These are phyloP conservation scores for Daldinia childiae DNA, from an alignment of 495 filamentous ascomycete genomes.

Conservation along the genomic window DNA sequence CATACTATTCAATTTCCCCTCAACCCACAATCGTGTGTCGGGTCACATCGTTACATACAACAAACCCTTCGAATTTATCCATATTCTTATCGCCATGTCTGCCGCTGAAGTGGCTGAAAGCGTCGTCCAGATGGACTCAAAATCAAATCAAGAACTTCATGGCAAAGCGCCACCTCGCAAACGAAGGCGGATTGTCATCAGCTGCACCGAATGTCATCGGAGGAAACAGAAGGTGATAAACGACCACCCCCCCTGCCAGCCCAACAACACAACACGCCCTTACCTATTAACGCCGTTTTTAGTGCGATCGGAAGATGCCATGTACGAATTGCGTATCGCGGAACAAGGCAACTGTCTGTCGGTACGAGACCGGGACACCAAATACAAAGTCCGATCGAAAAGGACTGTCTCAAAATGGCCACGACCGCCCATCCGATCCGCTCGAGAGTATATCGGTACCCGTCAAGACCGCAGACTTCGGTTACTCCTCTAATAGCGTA, in stretches of 20 bases:
- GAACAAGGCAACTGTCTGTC: constrained; percentile 58
- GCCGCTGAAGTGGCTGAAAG: constrained; percentile 36
- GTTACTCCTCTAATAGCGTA: constrained; percentile 57
- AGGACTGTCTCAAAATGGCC: constrained; percentile 25
- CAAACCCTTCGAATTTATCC: constrained; percentile 1
- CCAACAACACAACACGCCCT: neutral
- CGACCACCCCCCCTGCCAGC: neutral
- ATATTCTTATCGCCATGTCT: constrained; percentile 32
- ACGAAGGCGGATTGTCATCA: constrained; percentile 67
- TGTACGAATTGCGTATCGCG: constrained; percentile 69
- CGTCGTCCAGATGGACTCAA: constrained; percentile 37
- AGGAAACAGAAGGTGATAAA: constrained; percentile 67
- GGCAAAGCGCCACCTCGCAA: constrained; percentile 56
- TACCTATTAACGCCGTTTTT: constrained; percentile 18
- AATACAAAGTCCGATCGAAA: constrained; percentile 52
- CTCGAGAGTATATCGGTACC: constrained; percentile 29
- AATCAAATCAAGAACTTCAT: constrained; percentile 24
- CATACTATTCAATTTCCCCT: constrained; percentile 14
- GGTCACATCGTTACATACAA: constrained; percentile 3
- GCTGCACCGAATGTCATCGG: constrained; percentile 70
- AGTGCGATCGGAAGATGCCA: constrained; percentile 70
- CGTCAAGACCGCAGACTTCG: constrained; percentile 54
- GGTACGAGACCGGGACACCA: constrained; percentile 62
- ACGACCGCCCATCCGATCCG: constrained; percentile 33
- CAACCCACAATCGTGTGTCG: constrained; percentile 19